A percentile compares a stretch with the other conserved stretches of the same genome.
Evolutionary conservation across 495 filamentous ascomycete genomes (phyloP).

Genomic region (Oleoguttula mirabilis): DNA sequence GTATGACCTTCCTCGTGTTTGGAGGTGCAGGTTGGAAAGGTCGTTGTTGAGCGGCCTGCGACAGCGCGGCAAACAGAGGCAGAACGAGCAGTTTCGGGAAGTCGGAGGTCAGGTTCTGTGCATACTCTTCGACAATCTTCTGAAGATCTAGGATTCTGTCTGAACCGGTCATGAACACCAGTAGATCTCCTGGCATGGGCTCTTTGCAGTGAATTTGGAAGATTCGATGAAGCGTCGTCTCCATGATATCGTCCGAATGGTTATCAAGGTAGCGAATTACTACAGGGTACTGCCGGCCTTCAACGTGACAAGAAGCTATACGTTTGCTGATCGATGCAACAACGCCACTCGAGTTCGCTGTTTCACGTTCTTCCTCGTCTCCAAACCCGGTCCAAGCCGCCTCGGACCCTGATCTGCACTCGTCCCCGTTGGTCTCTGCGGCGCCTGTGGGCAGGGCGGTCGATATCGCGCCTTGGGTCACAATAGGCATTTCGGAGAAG

Average conservation of each 20-base stretch:
- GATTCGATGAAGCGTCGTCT: slow-evolving; percentile 68
- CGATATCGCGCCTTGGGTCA: background rate
- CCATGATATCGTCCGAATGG: slow-evolving; percentile 72
- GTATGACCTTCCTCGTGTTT: slow-evolving; percentile 72
- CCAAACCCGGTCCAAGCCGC: background rate
- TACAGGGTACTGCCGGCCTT: slow-evolving; percentile 83
- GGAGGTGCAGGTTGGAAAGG: slow-evolving; percentile 70
- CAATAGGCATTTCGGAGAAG: slow-evolving; percentile 35
- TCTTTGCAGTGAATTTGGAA: slow-evolving; percentile 82
- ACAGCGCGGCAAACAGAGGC: slow-evolving; percentile 62
- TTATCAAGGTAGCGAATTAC: slow-evolving; percentile 62
- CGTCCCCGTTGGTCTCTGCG: background rate
- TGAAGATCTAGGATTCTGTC: slow-evolving; percentile 82
- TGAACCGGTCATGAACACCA: slow-evolving; percentile 89
- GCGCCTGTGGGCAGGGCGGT: background rate
- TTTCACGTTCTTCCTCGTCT: background rate
- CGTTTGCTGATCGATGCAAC: background rate
- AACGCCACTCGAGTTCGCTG: background rate
- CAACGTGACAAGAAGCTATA: slow-evolving; percentile 52
- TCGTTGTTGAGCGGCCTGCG: slow-evolving; percentile 67
- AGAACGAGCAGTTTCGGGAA: slow-evolving; percentile 63
- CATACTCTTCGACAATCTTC: slow-evolving; percentile 67
- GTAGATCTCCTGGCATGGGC: slow-evolving; percentile 80
- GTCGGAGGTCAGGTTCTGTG: slow-evolving; percentile 51
- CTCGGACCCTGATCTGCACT: background rate